Evolutionary conservation across 345 rosid species (phyloP).

Genomic region (Pistacia vera): DNA sequence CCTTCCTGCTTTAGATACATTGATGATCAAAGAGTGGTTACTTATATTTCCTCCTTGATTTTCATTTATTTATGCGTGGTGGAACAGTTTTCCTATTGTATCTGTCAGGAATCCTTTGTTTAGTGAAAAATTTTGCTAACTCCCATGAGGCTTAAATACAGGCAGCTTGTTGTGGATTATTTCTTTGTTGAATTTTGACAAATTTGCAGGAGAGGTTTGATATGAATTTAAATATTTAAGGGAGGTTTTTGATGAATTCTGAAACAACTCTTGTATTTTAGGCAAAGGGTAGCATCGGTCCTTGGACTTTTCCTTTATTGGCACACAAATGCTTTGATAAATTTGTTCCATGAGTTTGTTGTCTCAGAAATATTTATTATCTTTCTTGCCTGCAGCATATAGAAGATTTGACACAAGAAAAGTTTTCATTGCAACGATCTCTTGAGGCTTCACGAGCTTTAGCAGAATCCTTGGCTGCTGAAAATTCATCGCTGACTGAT

Average conservation of each 20-base stretch:
- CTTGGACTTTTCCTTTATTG: not conserved
- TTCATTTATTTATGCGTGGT: not conserved
- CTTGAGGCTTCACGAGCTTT: constrained; percentile 91
- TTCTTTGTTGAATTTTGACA: not conserved
- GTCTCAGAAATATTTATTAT: not conserved
- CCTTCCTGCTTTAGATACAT: no score
- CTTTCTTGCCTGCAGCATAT: constrained; percentile 66
- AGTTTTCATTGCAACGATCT: constrained; percentile 92
- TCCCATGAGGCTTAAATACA: not conserved
- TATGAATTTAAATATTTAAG: no score
- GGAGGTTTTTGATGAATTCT: not conserved
- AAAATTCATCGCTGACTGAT: constrained; percentile 92
- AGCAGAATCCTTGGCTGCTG: constrained; percentile 95
- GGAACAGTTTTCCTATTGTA: not conserved
- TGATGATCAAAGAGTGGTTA: no score
- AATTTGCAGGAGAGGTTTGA: no score
- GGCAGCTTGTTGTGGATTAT: not conserved
- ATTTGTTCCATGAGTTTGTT: not conserved
- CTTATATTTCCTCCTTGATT: not conserved
- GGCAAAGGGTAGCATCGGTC: not conserved
- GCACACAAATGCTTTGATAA: not conserved
- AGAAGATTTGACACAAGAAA: constrained; percentile 97
- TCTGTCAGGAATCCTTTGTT: not conserved
- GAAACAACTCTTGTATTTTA: not conserved
- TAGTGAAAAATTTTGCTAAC: not conserved